Evolutionary conservation across 1,139 yeast species (phyloP), one percentile per base, ranked within the genome.

Genomic region (Taphrina sp.): DNA sequence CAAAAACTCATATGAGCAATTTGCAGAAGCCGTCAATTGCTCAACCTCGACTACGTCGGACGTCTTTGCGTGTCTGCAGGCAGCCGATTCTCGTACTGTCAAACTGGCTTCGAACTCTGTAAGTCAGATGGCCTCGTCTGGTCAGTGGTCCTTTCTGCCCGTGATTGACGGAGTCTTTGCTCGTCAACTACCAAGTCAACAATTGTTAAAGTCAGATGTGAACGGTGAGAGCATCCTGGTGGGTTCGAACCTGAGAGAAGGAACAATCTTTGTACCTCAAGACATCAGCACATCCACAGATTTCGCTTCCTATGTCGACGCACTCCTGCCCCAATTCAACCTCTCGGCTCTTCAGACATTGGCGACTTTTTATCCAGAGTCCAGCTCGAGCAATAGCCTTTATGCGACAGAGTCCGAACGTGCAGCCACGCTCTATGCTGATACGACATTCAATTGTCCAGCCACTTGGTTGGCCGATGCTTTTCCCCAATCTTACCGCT

Each of bases 91-190:
- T 12, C 10, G 10, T 7, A 26, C 7, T 7, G 10, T 26, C 12
- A 12, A 7, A 7, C 7, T 26, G 10, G 31, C 31, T 12, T 7
- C 10, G 10, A 26, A 26, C 31, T 7, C 12, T 12, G 31, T 26
- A 12, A 7, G 10, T 26, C 10, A 7, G 7, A 12, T 7, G 31
- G 31, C 33, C 31, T n/a, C 19, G 8, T 28, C n/a, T 17, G 45
- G 45, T 8, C 14, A 17, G 26, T 23, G 26, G 31, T 31, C 23
- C 31, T 42, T 28, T 16, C 26, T 19, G 12, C 46, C 46, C 12
- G 46, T 42, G 7, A 42, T 36, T 7, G 46, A 42, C 23, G 46
- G 46, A 22, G 17, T 14, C 17, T 31, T 42, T 17, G 23, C 29
- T 12, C 23, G 16, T 4, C n/a, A 19, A 12, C 23, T 8, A 4